Conservation (phyloP, 2,329 filamentous ascomycete genomes). For the Alternaria sp. region DNA sequence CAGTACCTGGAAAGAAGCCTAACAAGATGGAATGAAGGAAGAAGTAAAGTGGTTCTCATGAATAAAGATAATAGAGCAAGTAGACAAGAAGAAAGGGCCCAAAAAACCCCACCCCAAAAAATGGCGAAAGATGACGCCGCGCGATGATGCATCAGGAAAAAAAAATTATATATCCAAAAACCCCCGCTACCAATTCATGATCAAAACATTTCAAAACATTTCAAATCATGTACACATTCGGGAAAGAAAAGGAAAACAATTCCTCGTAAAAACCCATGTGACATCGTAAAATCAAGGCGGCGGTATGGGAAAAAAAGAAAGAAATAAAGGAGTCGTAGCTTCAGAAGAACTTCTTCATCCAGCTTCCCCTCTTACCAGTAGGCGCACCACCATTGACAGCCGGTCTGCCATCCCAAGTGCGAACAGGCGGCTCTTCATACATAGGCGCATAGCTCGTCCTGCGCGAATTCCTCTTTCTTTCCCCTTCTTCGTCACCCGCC, state of each 20-base stretch:
- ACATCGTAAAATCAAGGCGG: conserved; percentile 1
- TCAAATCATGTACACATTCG: conserved; percentile 8
- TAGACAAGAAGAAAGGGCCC: neutral
- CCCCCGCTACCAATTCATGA: neutral
- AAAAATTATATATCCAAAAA: neutral
- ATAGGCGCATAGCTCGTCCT: conserved; percentile 44
- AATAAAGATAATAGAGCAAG: conserved; percentile 6
- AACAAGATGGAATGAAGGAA: conserved; percentile 2
- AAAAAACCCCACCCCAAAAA: neutral
- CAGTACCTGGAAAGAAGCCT: neutral
- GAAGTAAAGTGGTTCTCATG: conserved; percentile 6
- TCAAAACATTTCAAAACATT: neutral
- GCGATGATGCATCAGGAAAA: conserved; percentile 10
- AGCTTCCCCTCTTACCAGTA: conserved; percentile 54
- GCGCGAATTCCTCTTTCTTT: conserved; percentile 38
- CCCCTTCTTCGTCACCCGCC: conserved; percentile 33
- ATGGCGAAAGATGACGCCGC: neutral
- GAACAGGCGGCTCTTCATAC: conserved; percentile 46
- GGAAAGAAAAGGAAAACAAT: neutral
- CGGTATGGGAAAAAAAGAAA: neutral
- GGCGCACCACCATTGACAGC: conserved; percentile 37
- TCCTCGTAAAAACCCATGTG: neutral
- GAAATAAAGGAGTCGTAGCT: conserved; percentile 1
- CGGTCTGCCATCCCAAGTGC: conserved; percentile 55
- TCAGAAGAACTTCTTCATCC: conserved; percentile 58